phyloP scores from a whole-genome alignment of 441 rosid species.

The Lepidium campestre region DNA sequence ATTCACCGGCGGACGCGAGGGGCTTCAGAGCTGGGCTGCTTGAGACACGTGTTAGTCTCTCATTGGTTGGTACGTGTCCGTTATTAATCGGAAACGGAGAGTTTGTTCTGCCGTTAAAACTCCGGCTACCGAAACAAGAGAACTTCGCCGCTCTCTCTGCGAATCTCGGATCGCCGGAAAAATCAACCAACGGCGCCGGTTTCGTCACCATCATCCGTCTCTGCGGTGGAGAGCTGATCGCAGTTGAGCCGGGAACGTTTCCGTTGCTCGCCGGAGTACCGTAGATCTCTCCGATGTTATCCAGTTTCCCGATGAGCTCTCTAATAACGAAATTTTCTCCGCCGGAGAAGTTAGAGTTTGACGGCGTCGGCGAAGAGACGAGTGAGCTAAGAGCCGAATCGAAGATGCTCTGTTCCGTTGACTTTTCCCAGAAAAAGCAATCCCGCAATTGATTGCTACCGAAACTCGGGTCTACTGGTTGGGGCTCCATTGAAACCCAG shows the following conservation, averaged over 20 bases:
- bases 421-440: constrained; percentile 41
- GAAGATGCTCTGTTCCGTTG: constrained; percentile 34
- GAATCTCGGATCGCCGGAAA: constrained; percentile 56
- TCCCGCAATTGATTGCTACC: constrained; percentile 28
- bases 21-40: constrained; percentile 44
- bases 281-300: constrained; percentile 32
- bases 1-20: not conserved
- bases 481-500: constrained; percentile 45
- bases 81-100: constrained; percentile 25
- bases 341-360: constrained; percentile 35
- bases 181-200: constrained; percentile 37
- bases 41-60: constrained; percentile 43
- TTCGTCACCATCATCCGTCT: constrained; percentile 7
- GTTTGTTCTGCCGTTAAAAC: constrained; percentile 47
- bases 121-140: constrained; percentile 57
- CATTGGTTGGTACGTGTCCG: constrained; percentile 25
- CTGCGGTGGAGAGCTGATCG: constrained; percentile 46
- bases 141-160: constrained; percentile 59
- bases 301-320: constrained; percentile 50
- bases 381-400: constrained; percentile 44
- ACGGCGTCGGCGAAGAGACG: constrained; percentile 46
- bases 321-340: constrained; percentile 33
- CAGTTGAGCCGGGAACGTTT: constrained; percentile 35
- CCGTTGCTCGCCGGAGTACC: constrained; percentile 38
- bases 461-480: constrained; percentile 25